Conservation (phyloP, 306 rosid genomes). For the Cucurbita moschata region DNA sequence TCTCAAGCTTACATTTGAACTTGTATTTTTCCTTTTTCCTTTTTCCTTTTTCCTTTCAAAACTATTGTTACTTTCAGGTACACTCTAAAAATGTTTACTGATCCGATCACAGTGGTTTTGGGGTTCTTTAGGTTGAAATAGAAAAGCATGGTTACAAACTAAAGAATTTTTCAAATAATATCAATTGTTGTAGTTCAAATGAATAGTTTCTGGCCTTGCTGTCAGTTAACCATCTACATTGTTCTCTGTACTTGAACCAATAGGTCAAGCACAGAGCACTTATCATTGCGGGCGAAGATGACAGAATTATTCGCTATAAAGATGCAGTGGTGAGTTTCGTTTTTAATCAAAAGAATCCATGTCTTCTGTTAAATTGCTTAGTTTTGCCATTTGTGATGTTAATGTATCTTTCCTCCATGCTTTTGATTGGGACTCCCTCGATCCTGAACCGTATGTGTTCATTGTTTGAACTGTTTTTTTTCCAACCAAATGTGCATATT, state of each 20-base stretch:
- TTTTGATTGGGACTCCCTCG: not conserved
- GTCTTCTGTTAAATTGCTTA: not conserved
- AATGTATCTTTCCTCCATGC: not conserved
- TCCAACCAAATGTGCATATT: too few species aligned
- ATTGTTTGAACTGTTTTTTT: not conserved
- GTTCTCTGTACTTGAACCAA: not conserved
- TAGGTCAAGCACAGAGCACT: constrained; percentile 43
- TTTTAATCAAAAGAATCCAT: not conserved
- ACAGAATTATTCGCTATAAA: constrained; percentile 30
- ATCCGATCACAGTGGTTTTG: not conserved
- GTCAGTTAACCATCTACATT: not conserved
- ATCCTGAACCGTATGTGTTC: too few species aligned
- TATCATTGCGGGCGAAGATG: constrained; percentile 30
- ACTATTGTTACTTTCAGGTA: not conserved
- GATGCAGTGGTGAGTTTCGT: constrained; percentile 33
- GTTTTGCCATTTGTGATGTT: not conserved
- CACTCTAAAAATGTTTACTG: not conserved
- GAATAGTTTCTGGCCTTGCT: not conserved
- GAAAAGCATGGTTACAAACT: not conserved
- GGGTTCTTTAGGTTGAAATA: not conserved
- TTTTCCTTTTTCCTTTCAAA: not conserved
- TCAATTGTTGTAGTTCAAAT: not conserved
- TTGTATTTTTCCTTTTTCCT: not conserved
- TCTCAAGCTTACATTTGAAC: not conserved
- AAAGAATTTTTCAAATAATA: not conserved